phyloP scores from a whole-genome alignment of 345 rosid genomes.

The Ricinus communis region DNA sequence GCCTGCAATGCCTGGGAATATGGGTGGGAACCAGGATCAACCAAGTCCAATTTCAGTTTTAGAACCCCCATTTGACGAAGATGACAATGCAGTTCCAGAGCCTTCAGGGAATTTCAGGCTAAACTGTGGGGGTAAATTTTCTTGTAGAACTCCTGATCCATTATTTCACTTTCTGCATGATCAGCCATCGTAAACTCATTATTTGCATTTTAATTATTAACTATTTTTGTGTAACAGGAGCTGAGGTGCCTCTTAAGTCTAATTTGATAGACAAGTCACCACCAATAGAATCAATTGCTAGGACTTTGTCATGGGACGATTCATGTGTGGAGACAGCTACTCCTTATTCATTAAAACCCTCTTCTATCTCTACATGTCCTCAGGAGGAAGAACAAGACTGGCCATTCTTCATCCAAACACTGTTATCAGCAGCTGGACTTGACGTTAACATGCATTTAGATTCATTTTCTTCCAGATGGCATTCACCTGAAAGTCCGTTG shows the following conservation, averaged over 20 bases:
- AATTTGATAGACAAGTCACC: constrained; percentile 83
- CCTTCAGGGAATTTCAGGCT: constrained; percentile 41
- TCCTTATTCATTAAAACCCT: constrained; percentile 36
- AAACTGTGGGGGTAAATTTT: constrained; percentile 40
- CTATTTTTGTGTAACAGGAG: constrained; percentile 38
- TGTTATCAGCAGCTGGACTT: constrained; percentile 57
- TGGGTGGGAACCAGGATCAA: constrained; percentile 77
- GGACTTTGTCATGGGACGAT: constrained; percentile 61
- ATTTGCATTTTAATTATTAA: not conserved
- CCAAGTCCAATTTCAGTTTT: constrained; percentile 93
- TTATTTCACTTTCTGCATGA: not conserved
- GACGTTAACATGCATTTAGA: constrained; percentile 37
- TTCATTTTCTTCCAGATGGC: constrained; percentile 50
- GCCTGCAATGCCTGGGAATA: constrained; percentile 34
- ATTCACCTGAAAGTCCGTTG: constrained; percentile 72
- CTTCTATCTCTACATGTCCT: constrained; percentile 25
- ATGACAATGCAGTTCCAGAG: constrained; percentile 45
- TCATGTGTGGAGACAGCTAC: constrained; percentile 40
- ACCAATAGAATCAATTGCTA: constrained; percentile 62
- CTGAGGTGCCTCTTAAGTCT: constrained; percentile 44
- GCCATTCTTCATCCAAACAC: constrained; percentile 50
- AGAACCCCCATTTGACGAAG: constrained; percentile 69
- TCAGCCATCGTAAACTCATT: not conserved
- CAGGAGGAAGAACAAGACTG: constrained; percentile 66
- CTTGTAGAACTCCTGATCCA: not conserved